Evolutionary conservation across 129 eudicot genomes (phyloP).

Genomic region (Calendula officinalis): DNA sequence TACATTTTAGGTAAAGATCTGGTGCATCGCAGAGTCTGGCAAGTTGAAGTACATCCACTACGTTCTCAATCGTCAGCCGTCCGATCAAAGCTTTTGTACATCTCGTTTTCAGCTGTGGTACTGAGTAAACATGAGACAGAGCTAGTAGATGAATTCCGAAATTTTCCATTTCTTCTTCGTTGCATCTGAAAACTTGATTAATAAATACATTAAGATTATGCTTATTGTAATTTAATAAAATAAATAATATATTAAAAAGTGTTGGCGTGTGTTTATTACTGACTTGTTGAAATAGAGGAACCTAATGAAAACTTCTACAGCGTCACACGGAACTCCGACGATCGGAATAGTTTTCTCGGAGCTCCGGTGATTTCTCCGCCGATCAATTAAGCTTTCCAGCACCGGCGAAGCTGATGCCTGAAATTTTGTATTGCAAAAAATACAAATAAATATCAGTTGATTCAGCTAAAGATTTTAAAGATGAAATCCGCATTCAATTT

Average conservation of each 20-base stretch:
- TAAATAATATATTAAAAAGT: not conserved
- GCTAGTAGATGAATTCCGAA: constrained; percentile 84
- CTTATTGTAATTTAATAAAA: not conserved
- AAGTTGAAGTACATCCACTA: constrained; percentile 80
- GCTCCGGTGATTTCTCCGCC: constrained; percentile 47
- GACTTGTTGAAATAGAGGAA: constrained; percentile 60
- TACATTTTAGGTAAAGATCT: constrained; percentile 73
- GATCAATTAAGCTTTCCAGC: constrained; percentile 56
- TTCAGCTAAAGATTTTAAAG: no score
- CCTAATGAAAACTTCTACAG: constrained; percentile 66
- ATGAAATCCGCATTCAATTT: no score
- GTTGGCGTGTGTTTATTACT: constrained; percentile 23
- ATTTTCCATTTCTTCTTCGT: constrained; percentile 67
- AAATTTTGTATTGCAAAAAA: not conserved
- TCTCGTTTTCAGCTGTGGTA: constrained; percentile 65
- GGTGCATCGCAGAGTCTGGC: constrained; percentile 90
- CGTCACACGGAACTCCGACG: constrained; percentile 83
- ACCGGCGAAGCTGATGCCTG: constrained; percentile 87
- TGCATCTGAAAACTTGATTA: constrained; percentile 40
- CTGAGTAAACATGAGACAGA: constrained; percentile 73
- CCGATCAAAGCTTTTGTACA: constrained; percentile 65
- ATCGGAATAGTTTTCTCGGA: constrained; percentile 53
- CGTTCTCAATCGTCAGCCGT: constrained; percentile 56
- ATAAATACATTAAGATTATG: no score
- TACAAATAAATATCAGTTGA: no score